A percentile compares a stretch with the other conserved stretches of the same genome.
These are phyloP conservation scores for Carex sylvatica DNA, from an alignment of 202 grass and related monocot genomes.

Conservation along the genomic window DNA sequence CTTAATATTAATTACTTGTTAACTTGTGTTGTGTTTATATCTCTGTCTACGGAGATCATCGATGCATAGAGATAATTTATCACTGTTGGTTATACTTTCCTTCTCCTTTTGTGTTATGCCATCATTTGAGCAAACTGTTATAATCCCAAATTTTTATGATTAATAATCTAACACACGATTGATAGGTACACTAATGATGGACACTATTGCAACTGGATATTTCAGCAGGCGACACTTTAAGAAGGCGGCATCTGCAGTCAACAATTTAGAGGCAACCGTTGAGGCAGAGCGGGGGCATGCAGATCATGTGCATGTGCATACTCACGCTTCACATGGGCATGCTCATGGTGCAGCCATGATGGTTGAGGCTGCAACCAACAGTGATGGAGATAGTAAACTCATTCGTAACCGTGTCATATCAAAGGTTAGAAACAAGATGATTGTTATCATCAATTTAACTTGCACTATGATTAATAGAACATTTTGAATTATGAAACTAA, in stretches of 20 bases:
- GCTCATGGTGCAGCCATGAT: conserved; percentile 37
- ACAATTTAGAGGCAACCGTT: background rate
- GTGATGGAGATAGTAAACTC: conserved; percentile 32
- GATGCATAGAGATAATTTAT: no score
- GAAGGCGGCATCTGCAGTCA: conserved; percentile 9
- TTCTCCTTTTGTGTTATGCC: no score
- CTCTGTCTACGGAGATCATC: no score
- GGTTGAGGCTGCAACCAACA: background rate
- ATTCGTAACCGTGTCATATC: conserved; percentile 64
- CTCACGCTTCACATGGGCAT: conserved; percentile 33
- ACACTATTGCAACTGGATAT: conserved; percentile 72
- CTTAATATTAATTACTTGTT: no score
- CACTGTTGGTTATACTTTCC: no score
- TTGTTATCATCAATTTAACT: no score
- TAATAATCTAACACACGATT: background rate
- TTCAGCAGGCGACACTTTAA: conserved; percentile 40
- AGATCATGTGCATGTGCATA: conserved; percentile 30
- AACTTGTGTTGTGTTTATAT: no score
- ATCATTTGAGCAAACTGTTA: no score
- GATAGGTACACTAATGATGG: conserved; percentile 47
- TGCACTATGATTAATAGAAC: no score
- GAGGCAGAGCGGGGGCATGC: background rate
- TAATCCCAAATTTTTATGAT: background rate
- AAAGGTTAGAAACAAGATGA: conserved; percentile 25
- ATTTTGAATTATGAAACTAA: background rate